These are phyloP conservation scores for Tricholoma furcatifolium DNA, from an alignment of 768 basidiomycete genomes.

Conservation along the genomic window DNA sequence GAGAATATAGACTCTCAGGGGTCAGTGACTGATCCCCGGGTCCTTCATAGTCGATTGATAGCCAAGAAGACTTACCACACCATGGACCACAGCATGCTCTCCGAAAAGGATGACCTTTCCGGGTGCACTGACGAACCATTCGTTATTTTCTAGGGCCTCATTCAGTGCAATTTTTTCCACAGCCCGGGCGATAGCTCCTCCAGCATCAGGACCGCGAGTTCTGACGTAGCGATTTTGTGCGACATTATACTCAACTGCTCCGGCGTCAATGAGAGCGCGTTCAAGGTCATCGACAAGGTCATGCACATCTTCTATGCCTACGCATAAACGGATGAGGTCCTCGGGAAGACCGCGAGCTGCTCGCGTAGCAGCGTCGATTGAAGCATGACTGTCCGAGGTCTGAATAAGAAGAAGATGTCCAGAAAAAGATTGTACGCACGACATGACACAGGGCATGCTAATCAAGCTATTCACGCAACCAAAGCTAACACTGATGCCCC, in stretches of 20 bases:
- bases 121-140: slow-evolving; percentile 92
- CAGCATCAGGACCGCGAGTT: slow-evolving; percentile 27
- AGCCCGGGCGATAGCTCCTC: slow-evolving; percentile 49
- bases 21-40: not conserved
- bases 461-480: slow-evolving; percentile 98
- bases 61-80: slow-evolving; percentile 65
- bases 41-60: not conserved
- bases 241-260: slow-evolving; percentile 69
- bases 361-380: slow-evolving; percentile 93
- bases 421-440: slow-evolving; percentile 58
- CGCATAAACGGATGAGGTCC: slow-evolving; percentile 95
- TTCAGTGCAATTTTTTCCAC: slow-evolving; percentile 64
- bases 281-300: slow-evolving; percentile 97
- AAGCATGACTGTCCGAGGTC: slow-evolving; percentile 72
- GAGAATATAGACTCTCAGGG: slow-evolving; percentile 6
- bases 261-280: slow-evolving; percentile 86
- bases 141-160: slow-evolving; percentile 33
- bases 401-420: slow-evolving; percentile 11
- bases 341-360: slow-evolving; percentile 98
- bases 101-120: slow-evolving; percentile 98
- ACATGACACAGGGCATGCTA: slow-evolving; percentile 99
- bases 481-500: slow-evolving; percentile 98
- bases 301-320: slow-evolving; percentile 93
- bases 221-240: slow-evolving; percentile 52
- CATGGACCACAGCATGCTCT: slow-evolving; percentile 98